phyloP scores from a whole-genome alignment of 2,329 filamentous ascomycete genomes.

The Onygenales sp. region DNA sequence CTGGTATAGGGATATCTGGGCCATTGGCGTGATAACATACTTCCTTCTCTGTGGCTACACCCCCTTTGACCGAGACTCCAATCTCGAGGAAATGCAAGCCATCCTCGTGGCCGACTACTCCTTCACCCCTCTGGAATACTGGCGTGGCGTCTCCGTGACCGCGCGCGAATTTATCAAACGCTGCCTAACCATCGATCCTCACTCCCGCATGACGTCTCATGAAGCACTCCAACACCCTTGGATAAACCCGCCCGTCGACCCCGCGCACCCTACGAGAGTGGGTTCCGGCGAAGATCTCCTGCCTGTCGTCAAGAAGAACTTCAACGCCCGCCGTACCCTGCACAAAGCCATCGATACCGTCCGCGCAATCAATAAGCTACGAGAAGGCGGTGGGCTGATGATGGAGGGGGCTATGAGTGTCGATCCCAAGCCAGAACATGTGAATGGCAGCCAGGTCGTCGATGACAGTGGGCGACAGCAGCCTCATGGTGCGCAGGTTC shows the following conservation, averaged over 20 bases:
- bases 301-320: constrained; percentile 61
- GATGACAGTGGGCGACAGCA: constrained; percentile 23
- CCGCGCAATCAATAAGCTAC: constrained; percentile 57
- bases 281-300: constrained; percentile 46
- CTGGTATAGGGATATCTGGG: constrained; percentile 70
- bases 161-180: constrained; percentile 87
- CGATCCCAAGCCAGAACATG: constrained; percentile 43
- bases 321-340: constrained; percentile 55
- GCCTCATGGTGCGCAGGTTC: constrained; percentile 11
- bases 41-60: constrained; percentile 97
- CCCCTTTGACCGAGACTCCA: constrained; percentile 92
- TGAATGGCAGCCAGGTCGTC: constrained; percentile 34
- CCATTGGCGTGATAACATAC: constrained; percentile 96
- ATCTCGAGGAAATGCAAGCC: constrained; percentile 98
- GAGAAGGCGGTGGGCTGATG: constrained; percentile 53
- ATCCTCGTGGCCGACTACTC: constrained; percentile 94
- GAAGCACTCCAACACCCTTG: constrained; percentile 58
- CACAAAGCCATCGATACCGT: constrained; percentile 62
- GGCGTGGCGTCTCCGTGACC: constrained; percentile 78
- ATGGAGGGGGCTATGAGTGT: constrained; percentile 52
- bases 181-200: constrained; percentile 85
- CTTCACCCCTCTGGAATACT: constrained; percentile 91
- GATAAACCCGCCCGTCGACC: constrained; percentile 49
- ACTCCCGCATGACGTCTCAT: constrained; percentile 82
- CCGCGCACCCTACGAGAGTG: constrained; percentile 23